Percentiles rank a stretch among this genome's conserved stretches.
phyloP scores from a whole-genome alignment of 2,329 filamentous ascomycete species.

The Venturia pyrina region DNA sequence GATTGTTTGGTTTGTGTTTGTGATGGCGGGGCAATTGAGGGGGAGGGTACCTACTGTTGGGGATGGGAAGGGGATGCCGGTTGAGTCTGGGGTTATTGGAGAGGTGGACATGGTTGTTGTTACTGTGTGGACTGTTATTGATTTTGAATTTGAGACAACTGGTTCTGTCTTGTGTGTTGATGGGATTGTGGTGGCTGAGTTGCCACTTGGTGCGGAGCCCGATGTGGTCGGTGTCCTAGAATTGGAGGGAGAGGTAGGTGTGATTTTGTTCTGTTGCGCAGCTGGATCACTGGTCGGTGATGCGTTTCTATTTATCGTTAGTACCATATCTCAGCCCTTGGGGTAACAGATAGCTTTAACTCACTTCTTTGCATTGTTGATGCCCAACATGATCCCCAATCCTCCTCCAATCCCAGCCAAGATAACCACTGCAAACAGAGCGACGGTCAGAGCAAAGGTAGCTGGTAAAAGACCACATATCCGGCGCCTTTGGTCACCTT shows the following conservation, averaged over 20 bases:
- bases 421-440: not conserved
- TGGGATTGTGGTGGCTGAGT: not conserved
- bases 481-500: too few species aligned
- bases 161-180: not conserved
- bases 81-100: not conserved
- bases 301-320: too few species aligned
- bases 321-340: too few species aligned
- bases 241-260: too few species aligned
- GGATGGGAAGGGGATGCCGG: not conserved
- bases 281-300: too few species aligned
- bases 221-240: too few species aligned
- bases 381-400: not conserved
- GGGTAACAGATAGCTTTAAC: too few species aligned
- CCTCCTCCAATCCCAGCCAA: not conserved
- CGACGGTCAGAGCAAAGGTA: not conserved
- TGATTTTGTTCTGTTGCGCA: too few species aligned
- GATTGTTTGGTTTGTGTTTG: not conserved
- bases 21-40: not conserved
- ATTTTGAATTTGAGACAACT: too few species aligned
- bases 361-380: not conserved
- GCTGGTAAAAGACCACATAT: not conserved
- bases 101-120: not conserved
- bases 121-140: not conserved
- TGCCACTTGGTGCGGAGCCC: too few species aligned
- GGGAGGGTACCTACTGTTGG: not conserved